Percentiles rank a stretch among this genome's conserved stretches.
These are phyloP conservation scores for Pseudopediastrum boryanum DNA, from an alignment of 139 green algal species.

Conservation along the genomic window DNA sequence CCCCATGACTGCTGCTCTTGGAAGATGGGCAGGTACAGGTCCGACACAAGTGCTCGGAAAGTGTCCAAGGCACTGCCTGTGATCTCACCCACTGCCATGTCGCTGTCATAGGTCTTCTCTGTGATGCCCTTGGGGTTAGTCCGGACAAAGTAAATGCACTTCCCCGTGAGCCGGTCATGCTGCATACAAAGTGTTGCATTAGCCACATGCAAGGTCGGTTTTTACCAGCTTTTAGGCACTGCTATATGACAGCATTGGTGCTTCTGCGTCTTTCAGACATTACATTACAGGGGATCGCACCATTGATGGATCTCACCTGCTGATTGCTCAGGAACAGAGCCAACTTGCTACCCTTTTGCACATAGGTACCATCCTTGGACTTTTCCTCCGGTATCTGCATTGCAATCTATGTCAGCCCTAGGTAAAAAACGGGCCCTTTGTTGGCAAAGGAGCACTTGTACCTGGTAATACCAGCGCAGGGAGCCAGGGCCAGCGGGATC, in stretches of 20 bases:
- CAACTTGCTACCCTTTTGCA: constrained; percentile 49
- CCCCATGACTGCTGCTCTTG: constrained; percentile 61
- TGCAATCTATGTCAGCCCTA: background rate
- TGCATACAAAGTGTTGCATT: background rate
- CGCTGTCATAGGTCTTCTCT: constrained; percentile 68
- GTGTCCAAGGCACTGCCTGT: constrained; percentile 66
- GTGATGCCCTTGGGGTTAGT: constrained; percentile 71
- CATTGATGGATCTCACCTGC: background rate
- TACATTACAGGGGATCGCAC: background rate
- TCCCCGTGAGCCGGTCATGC: constrained; percentile 63
- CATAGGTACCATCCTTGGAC: constrained; percentile 49
- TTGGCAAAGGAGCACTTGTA: background rate
- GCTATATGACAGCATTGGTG: background rate
- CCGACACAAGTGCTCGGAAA: constrained; percentile 71
- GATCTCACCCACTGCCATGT: constrained; percentile 48
- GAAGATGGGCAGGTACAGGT: constrained; percentile 86
- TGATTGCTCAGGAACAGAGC: constrained; percentile 41
- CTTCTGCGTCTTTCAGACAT: background rate
- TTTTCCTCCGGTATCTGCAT: constrained; percentile 59
- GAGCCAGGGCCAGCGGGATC: constrained; percentile 50
- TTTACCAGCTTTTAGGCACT: background rate
- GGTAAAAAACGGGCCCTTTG: background rate
- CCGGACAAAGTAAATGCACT: constrained; percentile 74
- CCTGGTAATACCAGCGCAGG: constrained; percentile 71
- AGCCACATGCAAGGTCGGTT: background rate